phyloP scores from a whole-genome alignment of 2,329 filamentous ascomycete species.

The Xylaria sp. region DNA sequence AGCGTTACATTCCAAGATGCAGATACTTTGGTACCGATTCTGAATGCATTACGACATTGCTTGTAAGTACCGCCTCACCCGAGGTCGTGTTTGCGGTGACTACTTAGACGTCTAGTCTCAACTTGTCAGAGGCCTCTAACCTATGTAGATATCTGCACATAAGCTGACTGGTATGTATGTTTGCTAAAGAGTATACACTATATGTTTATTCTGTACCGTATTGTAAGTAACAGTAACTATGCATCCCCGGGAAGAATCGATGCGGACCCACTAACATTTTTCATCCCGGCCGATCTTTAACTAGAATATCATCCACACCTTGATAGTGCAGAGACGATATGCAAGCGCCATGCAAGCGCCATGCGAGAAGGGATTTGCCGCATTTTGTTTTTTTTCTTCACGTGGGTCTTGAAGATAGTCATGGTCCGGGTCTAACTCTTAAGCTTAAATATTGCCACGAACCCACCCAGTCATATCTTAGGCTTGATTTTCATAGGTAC shows the following conservation, averaged over 20 bases:
- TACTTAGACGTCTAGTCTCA: background rate
- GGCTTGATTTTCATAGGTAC: background rate
- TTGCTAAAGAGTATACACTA: too few relatives aligned
- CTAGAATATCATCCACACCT: background rate
- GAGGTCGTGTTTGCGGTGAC: background rate
- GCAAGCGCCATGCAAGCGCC: background rate
- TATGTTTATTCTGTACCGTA: background rate
- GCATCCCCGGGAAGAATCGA: background rate
- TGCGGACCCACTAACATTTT: constrained; percentile 12
- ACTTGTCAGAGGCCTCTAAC: background rate
- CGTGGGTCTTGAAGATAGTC: background rate
- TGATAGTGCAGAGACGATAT: background rate
- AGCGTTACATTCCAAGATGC: background rate
- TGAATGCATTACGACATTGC: background rate
- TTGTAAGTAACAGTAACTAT: too few relatives aligned
- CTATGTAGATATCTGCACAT: background rate
- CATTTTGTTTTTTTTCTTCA: background rate
- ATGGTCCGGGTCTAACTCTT: background rate
- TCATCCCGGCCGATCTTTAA: constrained; percentile 8
- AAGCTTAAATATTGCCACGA: constrained; percentile 9
- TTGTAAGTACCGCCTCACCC: background rate
- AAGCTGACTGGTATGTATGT: background rate
- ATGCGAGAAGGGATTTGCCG: background rate
- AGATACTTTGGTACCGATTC: background rate
- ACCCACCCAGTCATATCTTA: background rate